Percentiles rank a stretch among this genome's conserved stretches.
These are phyloP conservation scores for Taiozyma sp. DNA, from an alignment of 1,139 yeast genomes.

Conservation along the genomic window DNA sequence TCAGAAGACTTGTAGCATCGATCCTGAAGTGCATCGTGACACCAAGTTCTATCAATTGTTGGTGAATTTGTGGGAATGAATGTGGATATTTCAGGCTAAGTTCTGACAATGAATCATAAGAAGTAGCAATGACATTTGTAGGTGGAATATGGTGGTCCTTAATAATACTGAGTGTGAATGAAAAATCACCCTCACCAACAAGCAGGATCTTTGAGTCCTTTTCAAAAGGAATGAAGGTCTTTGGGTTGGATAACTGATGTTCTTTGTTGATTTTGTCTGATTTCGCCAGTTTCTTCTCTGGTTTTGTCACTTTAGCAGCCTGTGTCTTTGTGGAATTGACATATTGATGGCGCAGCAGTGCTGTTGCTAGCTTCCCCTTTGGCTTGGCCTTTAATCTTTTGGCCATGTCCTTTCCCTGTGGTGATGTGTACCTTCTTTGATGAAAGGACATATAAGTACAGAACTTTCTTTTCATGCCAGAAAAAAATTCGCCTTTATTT, in stretches of 20 bases:
- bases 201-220: conserved; percentile 50
- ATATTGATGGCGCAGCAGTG: conserved; percentile 39
- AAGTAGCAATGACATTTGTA: conserved; percentile 61
- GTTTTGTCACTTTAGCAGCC: conserved; percentile 2
- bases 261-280: conserved; percentile 21
- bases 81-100: conserved; percentile 58
- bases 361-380: conserved; percentile 34
- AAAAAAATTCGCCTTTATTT: neutral
- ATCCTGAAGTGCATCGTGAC: conserved; percentile 50
- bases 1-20: conserved; percentile 60
- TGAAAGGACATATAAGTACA: neutral
- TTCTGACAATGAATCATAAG: conserved; percentile 59
- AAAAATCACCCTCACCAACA: conserved; percentile 92
- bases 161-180: conserved; percentile 66
- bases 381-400: conserved; percentile 14
- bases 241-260: conserved; percentile 19
- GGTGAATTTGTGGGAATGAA: conserved; percentile 41
- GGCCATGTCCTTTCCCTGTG: neutral
- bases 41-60: conserved; percentile 28
- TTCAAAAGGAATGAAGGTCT: conserved; percentile 50
- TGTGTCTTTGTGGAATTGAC: neutral
- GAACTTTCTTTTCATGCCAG: neutral
- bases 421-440: neutral
- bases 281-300: conserved; percentile 23
- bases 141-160: conserved; percentile 43